A percentile compares a stretch with the other conserved stretches of the same genome.
Conservation (phyloP, 2,329 filamentous ascomycete species). For the Colletotrichum aenigma region DNA sequence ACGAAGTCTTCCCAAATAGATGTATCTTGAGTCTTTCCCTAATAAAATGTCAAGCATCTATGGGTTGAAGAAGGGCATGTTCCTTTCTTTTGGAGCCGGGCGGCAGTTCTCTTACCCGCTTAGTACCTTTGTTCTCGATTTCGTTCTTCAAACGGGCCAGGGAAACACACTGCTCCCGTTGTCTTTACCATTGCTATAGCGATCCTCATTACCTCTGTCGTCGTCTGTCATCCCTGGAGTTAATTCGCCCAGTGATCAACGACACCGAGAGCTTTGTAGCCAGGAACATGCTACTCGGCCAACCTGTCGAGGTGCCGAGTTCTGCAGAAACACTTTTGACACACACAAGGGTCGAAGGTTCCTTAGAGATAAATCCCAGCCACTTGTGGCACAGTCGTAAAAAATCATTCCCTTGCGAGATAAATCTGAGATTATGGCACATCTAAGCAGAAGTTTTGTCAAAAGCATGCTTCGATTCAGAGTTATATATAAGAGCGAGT, state of each 20-base stretch:
- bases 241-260: accelerated
- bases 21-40: not conserved
- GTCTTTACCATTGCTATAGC: accelerated
- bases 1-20: not conserved
- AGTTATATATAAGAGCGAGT: not conserved
- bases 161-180: not conserved
- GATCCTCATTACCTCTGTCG: accelerated
- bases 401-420: not conserved
- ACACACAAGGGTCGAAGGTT: accelerated
- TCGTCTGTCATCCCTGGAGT: not conserved
- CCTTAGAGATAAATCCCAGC: accelerated
- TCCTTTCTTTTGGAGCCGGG: not conserved
- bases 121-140: accelerated
- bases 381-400: not conserved
- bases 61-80: not conserved
- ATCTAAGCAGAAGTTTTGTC: not conserved
- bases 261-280: accelerated
- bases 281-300: not conserved
- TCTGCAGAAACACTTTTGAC: not conserved
- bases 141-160: not conserved
- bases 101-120: not conserved
- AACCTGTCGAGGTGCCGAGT: too few species aligned
- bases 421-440: not conserved
- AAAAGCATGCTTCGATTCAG: not conserved
- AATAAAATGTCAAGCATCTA: accelerated